Conservation (phyloP, 345 rosid species). For the Schrenkiella parvula region DNA sequence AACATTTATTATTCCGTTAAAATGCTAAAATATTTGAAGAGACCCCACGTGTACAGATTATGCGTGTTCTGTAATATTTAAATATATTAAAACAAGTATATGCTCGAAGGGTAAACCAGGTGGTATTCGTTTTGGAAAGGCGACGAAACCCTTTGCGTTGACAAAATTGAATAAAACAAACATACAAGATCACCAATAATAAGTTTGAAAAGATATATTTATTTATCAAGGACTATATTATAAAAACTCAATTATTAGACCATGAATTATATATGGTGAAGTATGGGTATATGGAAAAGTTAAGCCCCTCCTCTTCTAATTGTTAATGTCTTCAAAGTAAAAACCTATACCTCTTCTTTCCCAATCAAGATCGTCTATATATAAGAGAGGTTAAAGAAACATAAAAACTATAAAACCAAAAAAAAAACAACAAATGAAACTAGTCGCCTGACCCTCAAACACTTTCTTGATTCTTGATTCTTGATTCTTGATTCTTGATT, state of each 20-base stretch:
- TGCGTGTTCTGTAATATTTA: not conserved
- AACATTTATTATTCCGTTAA: not conserved
- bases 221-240: not conserved
- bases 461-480: not conserved
- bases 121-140: not conserved
- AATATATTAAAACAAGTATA: not conserved
- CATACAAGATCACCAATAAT: slow-evolving; percentile 14
- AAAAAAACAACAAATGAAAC: not conserved
- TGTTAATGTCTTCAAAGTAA: slow-evolving; percentile 19
- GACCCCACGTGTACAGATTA: not conserved
- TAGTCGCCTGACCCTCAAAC: not conserved
- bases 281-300: slow-evolving; percentile 11
- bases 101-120: not conserved
- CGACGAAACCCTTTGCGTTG: slow-evolving; percentile 20
- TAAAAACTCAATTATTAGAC: slow-evolving; percentile 7
- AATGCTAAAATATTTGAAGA: not conserved
- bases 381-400: slow-evolving; percentile 5
- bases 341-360: slow-evolving; percentile 1
- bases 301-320: slow-evolving; percentile 15
- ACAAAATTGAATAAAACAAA: slow-evolving; percentile 30
- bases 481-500: too few species aligned
- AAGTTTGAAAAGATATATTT: slow-evolving; percentile 13
- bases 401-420: not conserved
- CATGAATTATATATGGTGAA: slow-evolving; percentile 20
- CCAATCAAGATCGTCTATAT: slow-evolving; percentile 9